Conservation (phyloP, 208 protist genomes). For the Wallacemonas collosoma region DNA sequence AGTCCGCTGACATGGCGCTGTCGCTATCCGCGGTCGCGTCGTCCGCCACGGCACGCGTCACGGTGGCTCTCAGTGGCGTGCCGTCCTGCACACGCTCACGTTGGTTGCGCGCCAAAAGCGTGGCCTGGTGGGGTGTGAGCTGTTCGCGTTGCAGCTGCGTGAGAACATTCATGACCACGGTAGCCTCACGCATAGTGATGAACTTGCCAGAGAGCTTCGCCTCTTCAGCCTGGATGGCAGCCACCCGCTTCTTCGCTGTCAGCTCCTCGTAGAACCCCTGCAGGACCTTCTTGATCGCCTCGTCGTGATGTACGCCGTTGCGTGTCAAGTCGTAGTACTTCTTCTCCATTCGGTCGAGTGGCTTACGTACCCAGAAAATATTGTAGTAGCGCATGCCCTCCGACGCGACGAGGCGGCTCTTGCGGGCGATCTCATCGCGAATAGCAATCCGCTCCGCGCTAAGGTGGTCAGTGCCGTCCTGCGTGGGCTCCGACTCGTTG, state of each 20-base stretch:
- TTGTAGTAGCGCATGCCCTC: conserved; percentile 94
- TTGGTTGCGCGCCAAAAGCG: conserved; percentile 62
- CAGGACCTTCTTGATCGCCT: conserved; percentile 80
- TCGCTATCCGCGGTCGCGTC: conserved; percentile 20
- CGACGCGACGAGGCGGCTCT: conserved; percentile 82
- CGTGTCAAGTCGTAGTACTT: conserved; percentile 83
- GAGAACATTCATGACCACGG: conserved; percentile 81
- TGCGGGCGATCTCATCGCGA: conserved; percentile 79
- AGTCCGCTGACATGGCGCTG: conserved; percentile 50
- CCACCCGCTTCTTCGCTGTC: conserved; percentile 82
- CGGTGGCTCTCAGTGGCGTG: conserved; percentile 43
- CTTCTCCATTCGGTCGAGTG: conserved; percentile 91
- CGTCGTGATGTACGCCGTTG: conserved; percentile 67
- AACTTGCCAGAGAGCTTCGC: conserved; percentile 87
- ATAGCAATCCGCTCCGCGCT: conserved; percentile 67
- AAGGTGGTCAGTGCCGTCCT: conserved; percentile 62
- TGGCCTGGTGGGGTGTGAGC: conserved; percentile 84
- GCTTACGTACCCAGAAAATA: conserved; percentile 92
- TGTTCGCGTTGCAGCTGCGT: conserved; percentile 85
- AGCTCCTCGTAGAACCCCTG: conserved; percentile 81
- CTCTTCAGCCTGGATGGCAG: conserved; percentile 88
- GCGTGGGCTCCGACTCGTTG: conserved; percentile 74
- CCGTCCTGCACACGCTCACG: conserved; percentile 35
- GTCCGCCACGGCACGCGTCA: conserved; percentile 22
- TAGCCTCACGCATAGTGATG: conserved; percentile 91